These are phyloP conservation scores for Backusella liffmaniae DNA, from an alignment of 192 early-diverging fungal genomes.

Conservation along the genomic window DNA sequence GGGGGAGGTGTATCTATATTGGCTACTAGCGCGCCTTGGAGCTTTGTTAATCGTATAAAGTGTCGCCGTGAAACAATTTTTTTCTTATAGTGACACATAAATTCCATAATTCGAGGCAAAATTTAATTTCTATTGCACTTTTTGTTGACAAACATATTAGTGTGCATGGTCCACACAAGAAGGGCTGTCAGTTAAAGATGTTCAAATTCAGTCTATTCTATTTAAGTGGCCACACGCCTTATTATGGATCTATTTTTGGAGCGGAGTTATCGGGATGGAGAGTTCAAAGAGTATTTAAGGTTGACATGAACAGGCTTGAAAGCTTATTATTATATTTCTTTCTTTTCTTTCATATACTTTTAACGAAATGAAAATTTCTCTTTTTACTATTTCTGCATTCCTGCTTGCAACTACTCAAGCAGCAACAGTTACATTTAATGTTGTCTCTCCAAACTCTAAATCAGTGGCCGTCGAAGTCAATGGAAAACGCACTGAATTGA, in stretches of 20 bases:
- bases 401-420: conserved; percentile 26
- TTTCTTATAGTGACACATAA: neutral
- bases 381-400: conserved; percentile 18
- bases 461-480: conserved; percentile 32
- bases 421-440: conserved; percentile 35
- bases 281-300: neutral
- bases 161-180: neutral
- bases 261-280: neutral
- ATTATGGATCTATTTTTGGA: neutral
- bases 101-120: neutral
- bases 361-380: neutral
- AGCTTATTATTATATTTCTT: neutral
- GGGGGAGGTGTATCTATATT: neutral
- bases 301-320: neutral
- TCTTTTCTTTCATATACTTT: neutral
- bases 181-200: neutral
- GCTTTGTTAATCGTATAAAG: neutral
- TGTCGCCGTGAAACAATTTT: neutral
- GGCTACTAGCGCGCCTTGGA: neutral
- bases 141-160: neutral
- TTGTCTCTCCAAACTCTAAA: conserved; percentile 36
- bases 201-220: neutral
- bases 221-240: neutral
- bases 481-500: conserved; percentile 28
- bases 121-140: neutral